A percentile compares a stretch with the other conserved stretches of the same genome.
Evolutionary conservation across 768 basidiomycete species (phyloP).

Genomic region (Lactifluus subvellereus): DNA sequence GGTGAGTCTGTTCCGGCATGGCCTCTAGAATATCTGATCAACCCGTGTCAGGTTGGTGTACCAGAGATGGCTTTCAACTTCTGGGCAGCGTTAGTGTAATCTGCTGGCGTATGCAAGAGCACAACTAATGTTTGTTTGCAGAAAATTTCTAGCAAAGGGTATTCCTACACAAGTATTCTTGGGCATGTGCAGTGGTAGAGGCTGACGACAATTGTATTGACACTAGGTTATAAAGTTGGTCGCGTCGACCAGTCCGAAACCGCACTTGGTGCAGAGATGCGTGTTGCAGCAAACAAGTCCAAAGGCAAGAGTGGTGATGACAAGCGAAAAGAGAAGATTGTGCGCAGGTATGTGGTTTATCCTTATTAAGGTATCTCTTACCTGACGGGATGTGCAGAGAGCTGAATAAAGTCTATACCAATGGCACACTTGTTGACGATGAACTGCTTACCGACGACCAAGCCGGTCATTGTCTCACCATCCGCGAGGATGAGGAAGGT

Average conservation of each 20-base stretch:
- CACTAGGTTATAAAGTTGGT: conserved; percentile 84
- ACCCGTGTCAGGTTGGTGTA: conserved; percentile 69
- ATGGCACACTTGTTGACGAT: conserved; percentile 90
- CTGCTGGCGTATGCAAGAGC: neutral
- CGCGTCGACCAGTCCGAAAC: conserved; percentile 97
- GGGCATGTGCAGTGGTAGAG: neutral
- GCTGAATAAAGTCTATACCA: conserved; percentile 92
- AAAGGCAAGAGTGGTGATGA: conserved; percentile 42
- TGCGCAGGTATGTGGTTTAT: conserved; percentile 50
- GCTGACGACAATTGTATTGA: neutral
- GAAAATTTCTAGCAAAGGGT: conserved; percentile 83
- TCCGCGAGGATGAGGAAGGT: conserved; percentile 52
- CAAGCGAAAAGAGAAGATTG: conserved; percentile 78
- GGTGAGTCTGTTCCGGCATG: conserved; percentile 42
- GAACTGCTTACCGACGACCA: conserved; percentile 87
- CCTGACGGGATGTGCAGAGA: conserved; percentile 44
- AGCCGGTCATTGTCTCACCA: conserved; percentile 89
- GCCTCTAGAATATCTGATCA: neutral
- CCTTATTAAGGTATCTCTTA: neutral
- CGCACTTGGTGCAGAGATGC: conserved; percentile 95
- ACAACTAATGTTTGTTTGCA: conserved; percentile 28
- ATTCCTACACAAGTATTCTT: conserved; percentile 1
- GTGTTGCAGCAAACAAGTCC: conserved; percentile 66
- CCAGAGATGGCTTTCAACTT: conserved; percentile 92
- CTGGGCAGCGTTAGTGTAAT: conserved; percentile 71